Evolutionary conservation across 306 rosid species (phyloP).

Genomic region (Quercus cerris): DNA sequence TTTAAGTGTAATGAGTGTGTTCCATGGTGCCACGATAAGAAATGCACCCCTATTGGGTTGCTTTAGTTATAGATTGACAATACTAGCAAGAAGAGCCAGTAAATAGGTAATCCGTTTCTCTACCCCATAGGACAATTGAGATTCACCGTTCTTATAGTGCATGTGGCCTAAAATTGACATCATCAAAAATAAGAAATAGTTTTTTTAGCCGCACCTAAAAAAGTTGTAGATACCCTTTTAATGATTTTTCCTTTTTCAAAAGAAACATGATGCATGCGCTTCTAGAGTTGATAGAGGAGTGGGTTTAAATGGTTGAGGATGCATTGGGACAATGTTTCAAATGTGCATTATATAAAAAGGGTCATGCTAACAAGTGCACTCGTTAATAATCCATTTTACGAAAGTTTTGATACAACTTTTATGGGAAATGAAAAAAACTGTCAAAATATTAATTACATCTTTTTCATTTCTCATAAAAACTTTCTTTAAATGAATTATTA

Average conservation of each 20-base stretch:
- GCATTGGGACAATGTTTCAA: background rate
- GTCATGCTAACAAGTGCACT: no score
- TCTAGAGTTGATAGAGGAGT: background rate
- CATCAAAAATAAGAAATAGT: background rate
- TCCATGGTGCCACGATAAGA: background rate
- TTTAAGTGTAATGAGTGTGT: slow-evolving; percentile 9
- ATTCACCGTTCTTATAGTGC: background rate
- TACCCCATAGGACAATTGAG: background rate
- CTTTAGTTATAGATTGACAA: background rate
- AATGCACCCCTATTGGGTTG: slow-evolving; percentile 11
- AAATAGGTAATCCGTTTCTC: background rate
- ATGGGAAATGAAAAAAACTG: no score
- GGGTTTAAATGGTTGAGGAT: background rate
- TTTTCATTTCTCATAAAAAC: no score
- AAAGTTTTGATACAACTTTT: no score
- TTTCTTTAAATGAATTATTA: no score
- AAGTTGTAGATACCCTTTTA: background rate
- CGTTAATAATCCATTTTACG: no score
- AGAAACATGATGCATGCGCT: background rate
- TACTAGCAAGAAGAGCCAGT: slow-evolving; percentile 7
- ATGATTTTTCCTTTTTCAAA: background rate
- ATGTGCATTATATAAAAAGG: background rate
- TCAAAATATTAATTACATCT: no score
- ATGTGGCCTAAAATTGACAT: background rate
- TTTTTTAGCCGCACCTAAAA: background rate